Evolutionary conservation across 176 grass and related monocot genomes (phyloP), one percentile per base, ranked within the genome.

Genomic region (Juncus inflexus): DNA sequence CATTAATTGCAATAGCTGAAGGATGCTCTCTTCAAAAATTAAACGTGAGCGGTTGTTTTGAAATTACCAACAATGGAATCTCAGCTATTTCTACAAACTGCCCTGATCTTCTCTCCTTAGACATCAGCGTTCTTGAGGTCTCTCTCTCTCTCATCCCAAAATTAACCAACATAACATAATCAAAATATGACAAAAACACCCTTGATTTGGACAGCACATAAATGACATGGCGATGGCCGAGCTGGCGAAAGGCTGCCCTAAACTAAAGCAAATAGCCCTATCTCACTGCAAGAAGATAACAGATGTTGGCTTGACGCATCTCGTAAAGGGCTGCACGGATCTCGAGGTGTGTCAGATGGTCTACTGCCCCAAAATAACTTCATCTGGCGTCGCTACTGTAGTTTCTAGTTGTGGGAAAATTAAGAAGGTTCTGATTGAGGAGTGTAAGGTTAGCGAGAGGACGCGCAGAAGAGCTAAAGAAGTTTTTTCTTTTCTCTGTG

Each of bases 371-470:
- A 77, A 15, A 35, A 69, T 96, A 76, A 90, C 78, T 12, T 63
- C 75, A 12, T 65, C 76, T 7, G 87, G 91, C 19, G 78, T 96
- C n/a, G 87, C 91, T 2, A 96, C 87, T 2, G 10, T 96, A 3
- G 15, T 90, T 61, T 90, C 91, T 0, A 76, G 76, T 65, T 87
- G 84, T 80, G 16, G 83, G 58, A 82, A 75, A 73, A 55, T 96
- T 75, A 96, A 90, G 70, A 90, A 85, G 47, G 68, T 96, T 62
- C 78, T 90, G 0, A 77, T 96, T 3, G 91, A 96, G 79, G 84
- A 85, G 70, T 75, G 81, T 67, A 96, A 96, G 70, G 80, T 87
- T 62, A 90, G 86, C 15, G 68, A 90, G 55, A 85, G 91, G 78
- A 90, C 91, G 3, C 66, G 64, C 9, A 81, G 91, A 60, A 83